Percentiles rank a stretch among this genome's conserved stretches.
Evolutionary conservation across 139 green algal genomes (phyloP).

Genomic region (Chlamydomonas eustigma): DNA sequence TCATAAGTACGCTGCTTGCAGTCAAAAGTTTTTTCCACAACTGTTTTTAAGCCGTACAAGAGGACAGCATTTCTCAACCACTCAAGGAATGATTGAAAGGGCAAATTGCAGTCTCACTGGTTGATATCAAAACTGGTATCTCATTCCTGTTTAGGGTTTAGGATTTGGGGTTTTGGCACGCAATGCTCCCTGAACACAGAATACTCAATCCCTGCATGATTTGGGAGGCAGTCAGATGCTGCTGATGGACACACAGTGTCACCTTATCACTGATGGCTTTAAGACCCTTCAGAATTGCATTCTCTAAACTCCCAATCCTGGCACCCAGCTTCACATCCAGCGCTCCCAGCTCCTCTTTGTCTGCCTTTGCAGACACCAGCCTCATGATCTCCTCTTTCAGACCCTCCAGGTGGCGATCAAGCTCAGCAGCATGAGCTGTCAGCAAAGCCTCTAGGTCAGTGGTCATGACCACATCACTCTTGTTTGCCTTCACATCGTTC

Average conservation of each 20-base stretch:
- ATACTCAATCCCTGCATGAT: too few relatives aligned
- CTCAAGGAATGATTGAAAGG: too few relatives aligned
- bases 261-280: conserved; percentile 43
- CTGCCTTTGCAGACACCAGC: conserved; percentile 20
- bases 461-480: conserved; percentile 37
- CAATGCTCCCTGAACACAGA: too few relatives aligned
- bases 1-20: too few relatives aligned
- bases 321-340: conserved; percentile 20
- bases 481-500: conserved; percentile 33
- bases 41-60: too few relatives aligned
- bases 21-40: too few relatives aligned
- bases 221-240: too few relatives aligned
- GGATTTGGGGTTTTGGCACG: too few relatives aligned
- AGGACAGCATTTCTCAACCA: too few relatives aligned
- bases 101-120: too few relatives aligned
- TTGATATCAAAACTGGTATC: too few relatives aligned
- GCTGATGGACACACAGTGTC: neutral
- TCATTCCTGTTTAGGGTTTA: too few relatives aligned
- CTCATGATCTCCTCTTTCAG: conserved; percentile 29
- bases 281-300: conserved; percentile 40
- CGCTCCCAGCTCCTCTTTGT: conserved; percentile 34
- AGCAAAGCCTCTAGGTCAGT: conserved; percentile 37
- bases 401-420: conserved; percentile 30
- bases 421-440: conserved; percentile 23
- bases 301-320: conserved; percentile 31